Percentiles rank a stretch among this genome's conserved stretches.
These are phyloP conservation scores for Murraya koenigii DNA, from an alignment of 345 rosid species.

Conservation along the genomic window DNA sequence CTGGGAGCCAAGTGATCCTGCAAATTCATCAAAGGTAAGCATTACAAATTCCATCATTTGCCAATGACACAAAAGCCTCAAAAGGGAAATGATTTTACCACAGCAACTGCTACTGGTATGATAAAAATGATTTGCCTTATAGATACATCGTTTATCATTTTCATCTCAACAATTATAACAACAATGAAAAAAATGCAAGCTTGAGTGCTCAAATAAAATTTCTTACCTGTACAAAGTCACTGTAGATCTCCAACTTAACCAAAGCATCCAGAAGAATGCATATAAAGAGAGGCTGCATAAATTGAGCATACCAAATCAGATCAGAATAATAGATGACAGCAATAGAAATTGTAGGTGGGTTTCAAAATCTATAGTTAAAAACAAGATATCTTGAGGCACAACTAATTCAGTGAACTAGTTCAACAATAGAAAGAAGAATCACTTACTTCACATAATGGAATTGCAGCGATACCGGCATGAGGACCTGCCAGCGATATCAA, in stretches of 20 bases:
- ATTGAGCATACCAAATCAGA: conserved; percentile 3
- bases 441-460: conserved; percentile 83
- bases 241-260: conserved; percentile 61
- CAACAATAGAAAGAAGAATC: not conserved
- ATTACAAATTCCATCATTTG: conserved; percentile 4
- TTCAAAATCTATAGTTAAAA: not conserved
- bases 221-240: conserved; percentile 67
- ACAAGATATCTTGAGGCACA: not conserved
- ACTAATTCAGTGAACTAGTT: not conserved
- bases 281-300: conserved; percentile 47
- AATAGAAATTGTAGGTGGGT: not conserved
- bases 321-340: not conserved
- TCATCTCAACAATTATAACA: not conserved
- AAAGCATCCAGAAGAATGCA: conserved; percentile 65
- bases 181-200: not conserved
- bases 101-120: not conserved
- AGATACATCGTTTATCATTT: not conserved
- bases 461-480: conserved; percentile 85
- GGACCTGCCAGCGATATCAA: conserved; percentile 75
- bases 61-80: not conserved
- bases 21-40: conserved; percentile 27
- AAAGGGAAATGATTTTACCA: not conserved
- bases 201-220: conserved; percentile 3
- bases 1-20: conserved; percentile 95
- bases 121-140: not conserved